A percentile compares a stretch with the other conserved stretches of the same genome.
These are phyloP conservation scores for Camillea tinctor DNA, from an alignment of 2,329 filamentous ascomycete species.

Conservation along the genomic window DNA sequence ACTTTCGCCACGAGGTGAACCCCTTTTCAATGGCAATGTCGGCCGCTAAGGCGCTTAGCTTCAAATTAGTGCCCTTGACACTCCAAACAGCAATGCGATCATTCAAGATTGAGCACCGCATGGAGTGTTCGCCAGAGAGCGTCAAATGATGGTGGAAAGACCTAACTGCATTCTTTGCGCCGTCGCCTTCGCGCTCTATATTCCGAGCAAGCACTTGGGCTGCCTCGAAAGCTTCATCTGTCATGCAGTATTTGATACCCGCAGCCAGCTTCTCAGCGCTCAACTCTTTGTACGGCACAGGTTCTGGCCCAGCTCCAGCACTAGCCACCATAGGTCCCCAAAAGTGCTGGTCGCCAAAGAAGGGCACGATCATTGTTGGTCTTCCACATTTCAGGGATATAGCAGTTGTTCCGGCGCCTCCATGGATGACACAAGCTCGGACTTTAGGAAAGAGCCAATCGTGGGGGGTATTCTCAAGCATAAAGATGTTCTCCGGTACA, in stretches of 20 bases:
- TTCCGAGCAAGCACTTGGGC: conserved; percentile 58
- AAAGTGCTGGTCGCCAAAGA: conserved; percentile 78
- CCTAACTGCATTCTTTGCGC: conserved; percentile 66
- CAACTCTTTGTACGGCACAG: conserved; percentile 67
- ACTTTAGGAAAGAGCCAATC: conserved; percentile 75
- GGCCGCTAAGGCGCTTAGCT: conserved; percentile 63
- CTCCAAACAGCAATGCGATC: conserved; percentile 66
- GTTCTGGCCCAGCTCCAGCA: conserved; percentile 62
- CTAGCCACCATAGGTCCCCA: conserved; percentile 70
- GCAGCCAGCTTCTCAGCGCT: conserved; percentile 63
- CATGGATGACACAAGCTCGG: conserved; percentile 68
- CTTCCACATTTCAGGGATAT: conserved; percentile 69
- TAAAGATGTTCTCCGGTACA: conserved; percentile 63
- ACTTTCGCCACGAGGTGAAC: conserved; percentile 60
- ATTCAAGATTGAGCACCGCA: conserved; percentile 65
- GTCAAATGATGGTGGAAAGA: conserved; percentile 62
- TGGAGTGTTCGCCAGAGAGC: conserved; percentile 49
- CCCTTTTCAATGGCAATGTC: conserved; percentile 61
- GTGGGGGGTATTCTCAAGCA: conserved; percentile 73
- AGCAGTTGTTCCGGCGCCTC: conserved; percentile 75
- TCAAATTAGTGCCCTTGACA: conserved; percentile 58
- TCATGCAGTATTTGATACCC: conserved; percentile 68
- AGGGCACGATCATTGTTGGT: conserved; percentile 75
- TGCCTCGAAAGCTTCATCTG: conserved; percentile 56
- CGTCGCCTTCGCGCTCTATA: conserved; percentile 65